phyloP scores from a whole-genome alignment of 2,329 filamentous ascomycete genomes.

The Fusarium longipes region DNA sequence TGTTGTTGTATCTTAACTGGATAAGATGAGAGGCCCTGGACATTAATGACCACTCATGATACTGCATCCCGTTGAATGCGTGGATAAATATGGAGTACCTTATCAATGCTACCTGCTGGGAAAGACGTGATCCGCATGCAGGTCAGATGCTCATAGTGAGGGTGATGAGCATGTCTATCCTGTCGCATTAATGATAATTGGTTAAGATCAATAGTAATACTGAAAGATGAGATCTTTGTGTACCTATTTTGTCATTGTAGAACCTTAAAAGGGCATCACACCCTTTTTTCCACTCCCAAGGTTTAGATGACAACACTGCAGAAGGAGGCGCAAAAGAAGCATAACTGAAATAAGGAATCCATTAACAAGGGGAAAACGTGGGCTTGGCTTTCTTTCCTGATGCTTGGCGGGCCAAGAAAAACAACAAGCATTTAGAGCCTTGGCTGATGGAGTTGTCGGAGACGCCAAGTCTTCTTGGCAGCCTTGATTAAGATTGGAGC shows the following conservation, averaged over 20 bases:
- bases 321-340: constrained; percentile 23
- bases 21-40: constrained; percentile 7
- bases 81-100: constrained; percentile 20
- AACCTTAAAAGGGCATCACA: too few species aligned
- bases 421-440: constrained; percentile 5
- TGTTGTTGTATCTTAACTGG: constrained; percentile 1
- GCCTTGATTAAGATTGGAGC: constrained; percentile 23
- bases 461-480: constrained; percentile 39
- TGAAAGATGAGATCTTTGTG: background rate
- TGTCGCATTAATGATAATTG: background rate
- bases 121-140: constrained; percentile 9
- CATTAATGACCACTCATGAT: background rate
- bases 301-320: background rate
- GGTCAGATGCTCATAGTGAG: constrained; percentile 17
- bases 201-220: background rate
- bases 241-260: too few species aligned
- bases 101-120: background rate
- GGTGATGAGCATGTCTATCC: background rate
- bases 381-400: constrained; percentile 18
- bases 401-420: constrained; percentile 10
- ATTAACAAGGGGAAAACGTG: constrained; percentile 36
- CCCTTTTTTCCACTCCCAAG: too few species aligned
- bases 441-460: constrained; percentile 19
- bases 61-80: constrained; percentile 7
- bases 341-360: constrained; percentile 10